Base-by-base conservation (phyloP, 2,329 filamentous ascomycete species). In the Neofusicoccum laricinum region DNA sequence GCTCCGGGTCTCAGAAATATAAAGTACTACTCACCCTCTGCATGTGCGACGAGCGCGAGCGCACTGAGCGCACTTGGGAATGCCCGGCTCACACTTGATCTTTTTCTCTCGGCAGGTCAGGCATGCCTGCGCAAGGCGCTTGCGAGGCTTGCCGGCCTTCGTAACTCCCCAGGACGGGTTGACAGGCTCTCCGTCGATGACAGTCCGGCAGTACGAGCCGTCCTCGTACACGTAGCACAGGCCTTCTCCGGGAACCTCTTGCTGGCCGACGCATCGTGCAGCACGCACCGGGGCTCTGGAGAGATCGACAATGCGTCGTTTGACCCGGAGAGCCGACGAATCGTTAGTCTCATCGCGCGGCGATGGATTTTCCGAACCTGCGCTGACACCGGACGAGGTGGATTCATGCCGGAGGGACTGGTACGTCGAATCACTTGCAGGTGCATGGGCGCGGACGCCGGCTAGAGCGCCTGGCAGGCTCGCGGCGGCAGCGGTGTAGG, bases 81-180 rank as follows among this genome's bases (percentile, higher is more conserved):
- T 90, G 70, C 93, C 92, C 1, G 93, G 93, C 68, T 97, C 92
- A 73, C 93, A 97, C 77, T 96, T 97, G 80, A 97, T 96, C 83
- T 97, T 97, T 86, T 97, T 97, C 79, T 97, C 93, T 58, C 93
- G 87, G 75, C 93, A 97, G 12, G 92, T 95, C 65, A 96, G 84
- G 73, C 93, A 97, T n/a, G 92, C 92, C 75, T 96, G 93, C 25
- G 93, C 93, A 64, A 97, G 83, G 64, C 93, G 85, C 80, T 97
- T 97, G 69, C 93, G 87, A 53, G 93, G 93, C 79, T 96, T 97
- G 14, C 93, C 93, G 2, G 93, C 93, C 78, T 97, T 97, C 40
- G 93, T 97, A 10, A 96, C 88, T 15, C 93, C 93, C 93, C 93
- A 97, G 69, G 92, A 91, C 1, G 93, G 91, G 74, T 96, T 97